Evolutionary conservation across 257 asterid species (phyloP), one percentile per base, ranked within the genome.

Genomic region (Nicotiana noctiflora): DNA sequence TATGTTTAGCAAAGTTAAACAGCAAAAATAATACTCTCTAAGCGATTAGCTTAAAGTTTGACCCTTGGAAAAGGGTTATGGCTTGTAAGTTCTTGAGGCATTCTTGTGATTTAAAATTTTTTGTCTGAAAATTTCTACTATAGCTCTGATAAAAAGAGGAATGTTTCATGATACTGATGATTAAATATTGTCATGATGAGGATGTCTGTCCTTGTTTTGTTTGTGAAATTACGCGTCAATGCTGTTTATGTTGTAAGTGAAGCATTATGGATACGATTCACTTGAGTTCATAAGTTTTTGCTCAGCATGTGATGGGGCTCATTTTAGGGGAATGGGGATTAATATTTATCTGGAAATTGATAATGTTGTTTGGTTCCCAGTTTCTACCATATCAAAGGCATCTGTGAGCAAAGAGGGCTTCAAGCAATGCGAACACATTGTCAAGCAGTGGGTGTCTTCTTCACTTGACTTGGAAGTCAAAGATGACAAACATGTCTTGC

Each of bases 371-470:
- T 75, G 78, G 29, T 59, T 40, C 51, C 70, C 94, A 85, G 94
- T 85, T 90, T 78, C 85, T 81, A 76, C 83, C 34, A 76, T 76
- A 55, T 11, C 79, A 85, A 84, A 83, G 80, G 90, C 92, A 84
- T 90, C 90, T 49, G 75, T 15, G 8, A 59, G 44, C 2, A 86
- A 87, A 83, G 89, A 82, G 86, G 89, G 85, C 61, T 94, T 87
- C 84, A 83, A 79, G 82, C 87, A 64, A 81, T 96, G 99, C 37
- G 92, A 96, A 84, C 72, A 55, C 78, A 85, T 80, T 32, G 97
- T 96, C 89, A 88, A 89, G 85, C 89, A 90, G 80, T 96, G 99
- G 99, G 97, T 96, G 81, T 90, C 93, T 77, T 86, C 94, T 74
- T 89, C 97, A 37, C 84, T 86, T 77, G 87, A 88, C 81, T 81